Percentiles rank a stretch among this genome's conserved stretches.
Conservation (phyloP, 345 rosid genomes). For the Moricandia arvensis region DNA sequence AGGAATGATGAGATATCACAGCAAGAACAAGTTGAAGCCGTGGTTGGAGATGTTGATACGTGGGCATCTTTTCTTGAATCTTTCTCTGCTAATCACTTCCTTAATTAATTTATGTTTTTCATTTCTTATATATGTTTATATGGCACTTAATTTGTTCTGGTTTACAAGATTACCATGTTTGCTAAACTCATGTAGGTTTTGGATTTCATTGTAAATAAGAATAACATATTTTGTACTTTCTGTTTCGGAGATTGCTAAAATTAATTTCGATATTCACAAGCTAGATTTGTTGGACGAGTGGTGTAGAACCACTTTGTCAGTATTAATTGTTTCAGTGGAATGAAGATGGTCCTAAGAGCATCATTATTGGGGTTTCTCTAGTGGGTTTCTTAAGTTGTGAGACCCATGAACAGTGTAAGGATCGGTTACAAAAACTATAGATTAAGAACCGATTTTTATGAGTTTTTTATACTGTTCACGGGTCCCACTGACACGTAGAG, state of each 20-base stretch:
- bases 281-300: too few species aligned
- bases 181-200: conserved; percentile 23
- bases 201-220: conserved; percentile 26
- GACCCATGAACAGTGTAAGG: too few species aligned
- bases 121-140: conserved; percentile 17
- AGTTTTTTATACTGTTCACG: too few species aligned
- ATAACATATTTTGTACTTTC: conserved; percentile 16
- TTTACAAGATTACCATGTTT: conserved; percentile 12
- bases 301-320: not conserved
- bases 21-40: conserved; percentile 44
- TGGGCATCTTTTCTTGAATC: conserved; percentile 71
- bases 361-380: too few species aligned
- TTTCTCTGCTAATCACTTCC: conserved; percentile 48
- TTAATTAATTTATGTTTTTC: conserved; percentile 35
- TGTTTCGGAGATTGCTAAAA: not conserved
- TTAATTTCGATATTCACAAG: not conserved
- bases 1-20: conserved; percentile 76
- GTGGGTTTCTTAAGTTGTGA: too few species aligned
- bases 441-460: too few species aligned
- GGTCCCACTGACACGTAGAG: too few species aligned
- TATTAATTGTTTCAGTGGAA: not conserved
- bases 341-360: not conserved
- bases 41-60: conserved; percentile 59
- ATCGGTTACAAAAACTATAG: too few species aligned
- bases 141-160: conserved; percentile 22